Evolutionary conservation across 2,329 filamentous ascomycete species (phyloP).

Genomic region (Podosphaera xanthii): DNA sequence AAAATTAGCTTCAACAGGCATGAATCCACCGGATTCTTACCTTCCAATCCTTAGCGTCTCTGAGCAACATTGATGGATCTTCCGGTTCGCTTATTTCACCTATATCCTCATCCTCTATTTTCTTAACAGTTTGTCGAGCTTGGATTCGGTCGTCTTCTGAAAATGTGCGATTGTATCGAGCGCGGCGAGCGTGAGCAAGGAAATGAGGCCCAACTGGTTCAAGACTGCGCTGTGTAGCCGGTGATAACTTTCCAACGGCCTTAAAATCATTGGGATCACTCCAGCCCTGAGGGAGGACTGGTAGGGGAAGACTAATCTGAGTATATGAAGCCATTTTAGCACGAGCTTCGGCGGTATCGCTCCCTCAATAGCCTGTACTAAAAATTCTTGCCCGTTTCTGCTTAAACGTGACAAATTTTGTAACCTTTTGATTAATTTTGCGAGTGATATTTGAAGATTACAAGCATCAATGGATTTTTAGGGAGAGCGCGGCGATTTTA

Average conservation of each 20-base stretch:
- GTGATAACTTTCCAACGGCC: slow-evolving; percentile 51
- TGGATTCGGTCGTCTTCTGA: slow-evolving; percentile 96
- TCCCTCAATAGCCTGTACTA: too few relatives aligned
- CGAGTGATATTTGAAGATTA: too few relatives aligned
- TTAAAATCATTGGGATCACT: slow-evolving; percentile 82
- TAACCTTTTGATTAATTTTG: too few relatives aligned
- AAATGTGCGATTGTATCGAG: slow-evolving; percentile 92
- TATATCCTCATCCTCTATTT: slow-evolving; percentile 74
- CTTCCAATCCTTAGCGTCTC: slow-evolving; percentile 99
- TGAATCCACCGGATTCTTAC: slow-evolving; percentile 23
- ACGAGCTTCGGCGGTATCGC: too few relatives aligned
- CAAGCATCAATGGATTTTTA: too few relatives aligned
- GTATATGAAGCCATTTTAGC: slow-evolving; percentile 10
- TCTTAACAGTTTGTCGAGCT: slow-evolving; percentile 85
- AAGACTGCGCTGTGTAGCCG: slow-evolving; percentile 63
- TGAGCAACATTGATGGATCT: slow-evolving; percentile 73
- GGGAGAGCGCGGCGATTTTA: too few relatives aligned
- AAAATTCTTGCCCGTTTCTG: too few relatives aligned
- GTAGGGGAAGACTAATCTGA: slow-evolving; percentile 38
- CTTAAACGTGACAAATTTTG: too few relatives aligned
- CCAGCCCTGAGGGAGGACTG: slow-evolving; percentile 61
- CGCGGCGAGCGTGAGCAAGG: slow-evolving; percentile 85
- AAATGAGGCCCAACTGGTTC: slow-evolving; percentile 96
- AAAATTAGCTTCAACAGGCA: slow-evolving; percentile 5
- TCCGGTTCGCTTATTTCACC: slow-evolving; percentile 86